Base-by-base conservation (phyloP, 2,329 filamentous ascomycete species). In the Hypoxylon sp. region DNA sequence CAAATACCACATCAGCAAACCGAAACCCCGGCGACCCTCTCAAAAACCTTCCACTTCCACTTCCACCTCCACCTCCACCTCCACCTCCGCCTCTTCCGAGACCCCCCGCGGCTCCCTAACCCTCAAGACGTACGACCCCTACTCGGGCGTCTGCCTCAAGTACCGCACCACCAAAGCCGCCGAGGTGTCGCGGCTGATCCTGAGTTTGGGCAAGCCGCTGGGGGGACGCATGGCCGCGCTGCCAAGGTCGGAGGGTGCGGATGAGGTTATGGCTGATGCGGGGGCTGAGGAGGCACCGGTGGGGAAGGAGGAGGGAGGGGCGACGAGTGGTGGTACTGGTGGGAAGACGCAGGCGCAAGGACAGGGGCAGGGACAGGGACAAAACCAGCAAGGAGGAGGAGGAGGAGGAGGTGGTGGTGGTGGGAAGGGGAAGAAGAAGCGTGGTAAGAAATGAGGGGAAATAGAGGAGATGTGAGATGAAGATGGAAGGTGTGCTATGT, bases 161-260 rank as follows among this genome's bases (percentile, higher is more conserved):
- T 98, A 97, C 83, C 86, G 87, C 75, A 99, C 95, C 34, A 90
- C 90, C 75, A 97, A 97, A 79, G 92, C 91, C 19, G 92, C 92
- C 19, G 94, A 98, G 79, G 93, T 99, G 8, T 90, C 91, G 22
- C 84, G 95, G 26, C 80, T 99, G 72, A 87, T 99, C 59, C 87
- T 88, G 53, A 87, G 89, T 44, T 78, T 99, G 66, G 93, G 93
- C 0, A 85, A 87, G 59, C 64, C 64, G 58, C 78, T 97, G 69
- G 92, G 90, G n/a, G 84, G 88, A 56, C 85, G 83, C 59, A 89
- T 91, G 82, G 87, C 86, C 13, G 87, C 83, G 32, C 74, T 89
- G 69, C 80, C 82, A 15, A 74, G 68, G 64, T 76, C 53, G 54
- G 74, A 68, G 59, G 77, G 64, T 19, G 73, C 73, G 54, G 81